phyloP scores from a whole-genome alignment of 2,329 filamentous ascomycete genomes.

The Madurella mycetomatis region DNA sequence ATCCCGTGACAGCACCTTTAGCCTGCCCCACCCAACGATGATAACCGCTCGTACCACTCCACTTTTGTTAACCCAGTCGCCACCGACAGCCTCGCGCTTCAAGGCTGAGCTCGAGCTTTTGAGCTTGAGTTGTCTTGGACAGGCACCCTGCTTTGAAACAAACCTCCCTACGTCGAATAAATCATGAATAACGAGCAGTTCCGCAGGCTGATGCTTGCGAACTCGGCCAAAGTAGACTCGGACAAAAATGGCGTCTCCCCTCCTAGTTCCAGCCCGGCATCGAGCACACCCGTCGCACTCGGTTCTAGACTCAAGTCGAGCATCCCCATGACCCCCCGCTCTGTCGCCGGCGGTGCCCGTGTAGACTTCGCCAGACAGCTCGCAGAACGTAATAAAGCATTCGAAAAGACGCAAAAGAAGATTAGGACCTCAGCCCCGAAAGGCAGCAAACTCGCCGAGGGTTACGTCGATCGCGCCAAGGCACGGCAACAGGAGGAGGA shows the following conservation, averaged over 20 bases:
- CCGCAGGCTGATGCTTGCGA: slow-evolving; percentile 65
- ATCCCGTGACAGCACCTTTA: slow-evolving; percentile 11
- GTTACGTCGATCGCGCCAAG: slow-evolving; percentile 79
- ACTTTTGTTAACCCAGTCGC: neutral
- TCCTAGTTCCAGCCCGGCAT: slow-evolving; percentile 27
- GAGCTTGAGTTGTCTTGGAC: neutral
- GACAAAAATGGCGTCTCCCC: slow-evolving; percentile 43
- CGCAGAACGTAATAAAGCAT: slow-evolving; percentile 62
- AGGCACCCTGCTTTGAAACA: neutral
- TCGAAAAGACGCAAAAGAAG: slow-evolving; percentile 57
- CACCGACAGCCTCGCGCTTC: neutral
- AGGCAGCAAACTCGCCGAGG: slow-evolving; percentile 71
- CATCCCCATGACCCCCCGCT: slow-evolving; percentile 90
- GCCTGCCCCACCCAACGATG: neutral
- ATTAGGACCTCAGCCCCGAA: slow-evolving; percentile 77
- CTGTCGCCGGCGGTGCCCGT: slow-evolving; percentile 46
- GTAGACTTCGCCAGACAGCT: slow-evolving; percentile 80
- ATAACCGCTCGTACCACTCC: neutral
- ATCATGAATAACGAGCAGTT: slow-evolving; percentile 96
- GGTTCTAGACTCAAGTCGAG: slow-evolving; percentile 74
- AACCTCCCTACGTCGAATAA: neutral
- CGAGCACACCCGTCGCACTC: slow-evolving; percentile 45
- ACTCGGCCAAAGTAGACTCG: slow-evolving; percentile 37
- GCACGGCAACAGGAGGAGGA: slow-evolving; percentile 51
- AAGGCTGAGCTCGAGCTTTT: neutral